Conservation (phyloP, 352 stramenopile genomes). For the Phytopythium sindhum region DNA sequence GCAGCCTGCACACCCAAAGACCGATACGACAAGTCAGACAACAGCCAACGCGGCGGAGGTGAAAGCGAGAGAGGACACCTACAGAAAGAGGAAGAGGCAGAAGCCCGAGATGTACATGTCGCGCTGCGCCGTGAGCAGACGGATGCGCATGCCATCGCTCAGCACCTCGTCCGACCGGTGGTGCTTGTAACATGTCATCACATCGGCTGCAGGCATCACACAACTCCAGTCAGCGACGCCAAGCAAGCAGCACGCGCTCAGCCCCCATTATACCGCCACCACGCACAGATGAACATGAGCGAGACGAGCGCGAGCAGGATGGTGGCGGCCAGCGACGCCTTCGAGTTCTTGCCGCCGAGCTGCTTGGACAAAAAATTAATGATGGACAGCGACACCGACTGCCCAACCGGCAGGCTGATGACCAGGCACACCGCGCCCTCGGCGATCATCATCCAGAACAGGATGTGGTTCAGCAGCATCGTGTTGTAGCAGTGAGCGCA, state of each 20-base stretch:
- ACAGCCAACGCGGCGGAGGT: no score
- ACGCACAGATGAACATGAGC: conserved; percentile 76
- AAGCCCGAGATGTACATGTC: conserved; percentile 89
- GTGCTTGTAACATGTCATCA: conserved; percentile 69
- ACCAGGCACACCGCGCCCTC: conserved; percentile 46
- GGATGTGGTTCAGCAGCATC: conserved; percentile 55
- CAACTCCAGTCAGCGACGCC: conserved; percentile 1
- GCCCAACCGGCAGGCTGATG: conserved; percentile 54
- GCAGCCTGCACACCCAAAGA: no score
- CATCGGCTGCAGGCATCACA: conserved; percentile 45
- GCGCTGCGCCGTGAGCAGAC: conserved; percentile 67
- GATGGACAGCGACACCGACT: conserved; percentile 45
- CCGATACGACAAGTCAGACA: no score
- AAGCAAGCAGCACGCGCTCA: not conserved
- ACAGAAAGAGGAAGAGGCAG: conserved; percentile 79
- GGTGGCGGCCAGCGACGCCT: conserved; percentile 34
- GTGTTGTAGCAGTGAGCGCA: no score
- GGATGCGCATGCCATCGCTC: conserved; percentile 77
- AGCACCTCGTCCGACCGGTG: conserved; percentile 48
- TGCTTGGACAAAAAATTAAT: conserved; percentile 54
- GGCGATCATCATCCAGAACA: conserved; percentile 54
- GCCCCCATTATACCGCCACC: not conserved
- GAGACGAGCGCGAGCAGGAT: conserved; percentile 58
- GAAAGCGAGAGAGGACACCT: no score
- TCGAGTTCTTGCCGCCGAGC: conserved; percentile 44